Conservation (phyloP, 345 rosid genomes). For the Sonneratia caseolaris region DNA sequence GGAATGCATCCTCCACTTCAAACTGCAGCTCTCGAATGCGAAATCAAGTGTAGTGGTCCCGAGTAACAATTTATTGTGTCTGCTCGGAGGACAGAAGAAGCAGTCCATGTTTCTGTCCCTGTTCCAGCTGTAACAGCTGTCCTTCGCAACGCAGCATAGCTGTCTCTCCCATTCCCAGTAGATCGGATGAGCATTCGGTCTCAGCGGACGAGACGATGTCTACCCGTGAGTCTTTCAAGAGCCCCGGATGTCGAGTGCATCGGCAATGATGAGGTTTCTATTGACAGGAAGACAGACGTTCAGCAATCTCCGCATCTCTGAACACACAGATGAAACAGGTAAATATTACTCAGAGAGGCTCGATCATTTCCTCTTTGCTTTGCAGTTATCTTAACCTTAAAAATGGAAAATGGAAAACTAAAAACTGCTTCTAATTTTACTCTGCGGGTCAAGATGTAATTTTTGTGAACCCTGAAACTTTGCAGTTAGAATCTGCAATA, state of each 20-base stretch:
- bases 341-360: not conserved
- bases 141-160: slow-evolving; percentile 24
- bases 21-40: slow-evolving; percentile 11
- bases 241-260: slow-evolving; percentile 79
- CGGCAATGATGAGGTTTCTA: slow-evolving; percentile 45
- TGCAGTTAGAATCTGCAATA: slow-evolving; percentile 52
- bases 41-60: slow-evolving; percentile 27
- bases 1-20: slow-evolving; percentile 32
- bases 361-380: not conserved
- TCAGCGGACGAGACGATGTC: slow-evolving; percentile 80
- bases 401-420: too few species aligned
- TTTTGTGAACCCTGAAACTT: not conserved
- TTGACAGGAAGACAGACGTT: slow-evolving; percentile 64
- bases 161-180: slow-evolving; percentile 49
- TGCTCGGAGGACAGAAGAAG: slow-evolving; percentile 17
- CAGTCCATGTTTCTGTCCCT: not conserved
- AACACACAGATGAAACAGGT: slow-evolving; percentile 37
- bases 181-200: slow-evolving; percentile 45
- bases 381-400: not conserved
- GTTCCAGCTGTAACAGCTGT: slow-evolving; percentile 9
- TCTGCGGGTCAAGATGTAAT: not conserved
- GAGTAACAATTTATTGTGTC: slow-evolving; percentile 23
- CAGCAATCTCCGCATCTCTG: slow-evolving; percentile 67
- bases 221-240: slow-evolving; percentile 67
- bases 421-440: too few species aligned